These are phyloP conservation scores for Alternaria triticimaculans DNA, from an alignment of 2,329 filamentous ascomycete species.

Conservation along the genomic window DNA sequence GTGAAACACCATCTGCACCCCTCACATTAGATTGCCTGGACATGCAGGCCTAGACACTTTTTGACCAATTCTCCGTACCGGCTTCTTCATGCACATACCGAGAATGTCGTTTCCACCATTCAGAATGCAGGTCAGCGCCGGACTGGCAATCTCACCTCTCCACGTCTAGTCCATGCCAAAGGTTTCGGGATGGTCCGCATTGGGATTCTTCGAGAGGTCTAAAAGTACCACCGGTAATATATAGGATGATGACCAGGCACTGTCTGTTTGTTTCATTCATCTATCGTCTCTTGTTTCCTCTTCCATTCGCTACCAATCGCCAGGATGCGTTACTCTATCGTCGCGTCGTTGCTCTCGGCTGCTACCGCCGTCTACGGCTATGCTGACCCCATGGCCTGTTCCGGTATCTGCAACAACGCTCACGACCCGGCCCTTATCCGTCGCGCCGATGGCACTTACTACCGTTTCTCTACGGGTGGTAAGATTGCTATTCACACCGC, in stretches of 20 bases:
- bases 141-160: neutral
- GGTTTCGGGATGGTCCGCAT: neutral
- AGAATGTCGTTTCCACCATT: conserved; percentile 9
- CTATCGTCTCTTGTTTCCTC: neutral
- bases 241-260: neutral
- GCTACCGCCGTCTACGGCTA: conserved; percentile 41
- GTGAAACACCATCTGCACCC: conserved; percentile 4
- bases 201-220: neutral
- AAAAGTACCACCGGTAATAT: neutral
- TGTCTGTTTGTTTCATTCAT: neutral
- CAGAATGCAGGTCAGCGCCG: neutral
- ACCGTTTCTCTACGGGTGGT: conserved; percentile 60
- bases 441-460: conserved; percentile 59
- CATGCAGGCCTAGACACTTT: neutral
- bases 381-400: conserved; percentile 50
- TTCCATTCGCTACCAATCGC: neutral
- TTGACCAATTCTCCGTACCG: conserved; percentile 14
- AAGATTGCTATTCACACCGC: conserved; percentile 59
- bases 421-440: conserved; percentile 60
- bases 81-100: neutral
- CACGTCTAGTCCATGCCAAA: conserved; percentile 1
- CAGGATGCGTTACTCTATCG: conserved; percentile 27
- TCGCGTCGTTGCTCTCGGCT: conserved; percentile 26
- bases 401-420: conserved; percentile 52
- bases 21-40: conserved; percentile 6